Base-by-base conservation (phyloP, 2,329 filamentous ascomycete species). In the Colletotrichum sp. region DNA sequence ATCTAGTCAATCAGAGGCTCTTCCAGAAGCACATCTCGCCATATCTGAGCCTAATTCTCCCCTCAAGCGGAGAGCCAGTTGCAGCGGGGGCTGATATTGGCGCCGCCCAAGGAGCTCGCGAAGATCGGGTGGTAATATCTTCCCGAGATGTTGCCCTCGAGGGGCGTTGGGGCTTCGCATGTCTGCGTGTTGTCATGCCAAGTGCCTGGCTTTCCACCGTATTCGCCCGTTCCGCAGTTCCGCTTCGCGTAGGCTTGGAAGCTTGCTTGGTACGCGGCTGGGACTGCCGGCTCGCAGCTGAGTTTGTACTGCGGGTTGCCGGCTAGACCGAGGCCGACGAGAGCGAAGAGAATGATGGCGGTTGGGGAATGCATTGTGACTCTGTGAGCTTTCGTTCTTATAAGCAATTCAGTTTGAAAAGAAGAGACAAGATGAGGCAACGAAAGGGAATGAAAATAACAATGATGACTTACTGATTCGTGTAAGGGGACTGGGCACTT, bases 371-470 rank as follows among this genome's bases (percentile, higher is more conserved):
- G n/a, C 44, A 52, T 4, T 52, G 10, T 21, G n/a, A 21, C 16
- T 21, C 6, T 21, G n/a, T 52, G 18, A 13, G 10, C n/a, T 1
- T 49, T 49, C 1, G 10, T 49, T 49, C 44, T 34, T 0, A 7
- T 15, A 7, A 0, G 13, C 32, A 34, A 34, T 34, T 34, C 32
- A 15, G 12, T 34, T 34, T 34, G 12, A 34, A 34, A 15, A 34
- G 32, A 34, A 15, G 13, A 34, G 13, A 34, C 6, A 34, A 36
- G 13, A 36, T 36, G 34, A 52, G 44, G n/a, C 10, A 52, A 7
- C n/a, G 6, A 52, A 52, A 24, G 10, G 5, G n/a, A 6, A 0
- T 49, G 7, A 1, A n/a, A n/a, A 49, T 4, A 12, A 7, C 0
- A 49, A 21, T n/a, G 18, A 21, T 4, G 5, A 12, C 18, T 21